These are phyloP conservation scores for Houttuynia cordata DNA, from an alignment of 164 flowering plant genomes.

Conservation along the genomic window DNA sequence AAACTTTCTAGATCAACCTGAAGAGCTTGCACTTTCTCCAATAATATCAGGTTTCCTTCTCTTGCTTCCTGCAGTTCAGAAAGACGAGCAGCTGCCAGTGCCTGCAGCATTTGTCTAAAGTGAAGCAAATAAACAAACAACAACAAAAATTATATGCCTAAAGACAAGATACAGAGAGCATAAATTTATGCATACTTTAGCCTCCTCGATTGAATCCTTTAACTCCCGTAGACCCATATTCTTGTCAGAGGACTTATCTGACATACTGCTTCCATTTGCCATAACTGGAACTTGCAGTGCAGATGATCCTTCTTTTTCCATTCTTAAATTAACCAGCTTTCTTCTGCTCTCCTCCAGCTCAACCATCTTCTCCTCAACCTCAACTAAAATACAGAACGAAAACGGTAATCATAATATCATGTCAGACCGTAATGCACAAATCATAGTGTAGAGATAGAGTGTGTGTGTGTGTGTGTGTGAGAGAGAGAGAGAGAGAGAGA, in stretches of 20 bases:
- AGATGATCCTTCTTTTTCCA: slow-evolving; percentile 67
- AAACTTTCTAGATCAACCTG: slow-evolving; percentile 36
- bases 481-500: slow-evolving; percentile 2
- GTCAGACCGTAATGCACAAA: background rate
- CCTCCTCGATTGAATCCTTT: slow-evolving; percentile 74
- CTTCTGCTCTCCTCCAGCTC: slow-evolving; percentile 94
- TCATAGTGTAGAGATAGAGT: background rate
- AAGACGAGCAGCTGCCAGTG: slow-evolving; percentile 60
- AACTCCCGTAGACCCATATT: slow-evolving; percentile 45
- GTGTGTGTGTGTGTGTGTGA: background rate
- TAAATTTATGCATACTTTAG: slow-evolving; percentile 40
- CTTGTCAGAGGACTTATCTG: slow-evolving; percentile 60
- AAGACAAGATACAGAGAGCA: background rate
- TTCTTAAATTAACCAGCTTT: slow-evolving; percentile 61
- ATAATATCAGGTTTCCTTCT: slow-evolving; percentile 42
- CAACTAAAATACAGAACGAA: slow-evolving; percentile 34
- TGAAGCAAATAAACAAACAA: slow-evolving; percentile 3
- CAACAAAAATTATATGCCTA: background rate
- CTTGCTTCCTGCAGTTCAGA: slow-evolving; percentile 75
- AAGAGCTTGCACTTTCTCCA: slow-evolving; percentile 60
- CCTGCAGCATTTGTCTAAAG: slow-evolving; percentile 21
- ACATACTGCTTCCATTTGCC: slow-evolving; percentile 57
- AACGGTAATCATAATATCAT: slow-evolving; percentile 2
- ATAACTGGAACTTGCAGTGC: slow-evolving; percentile 32
- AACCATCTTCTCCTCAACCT: slow-evolving; percentile 81